These are phyloP conservation scores for Blechomonas ayalai DNA, from an alignment of 208 protist species.

Conservation along the genomic window DNA sequence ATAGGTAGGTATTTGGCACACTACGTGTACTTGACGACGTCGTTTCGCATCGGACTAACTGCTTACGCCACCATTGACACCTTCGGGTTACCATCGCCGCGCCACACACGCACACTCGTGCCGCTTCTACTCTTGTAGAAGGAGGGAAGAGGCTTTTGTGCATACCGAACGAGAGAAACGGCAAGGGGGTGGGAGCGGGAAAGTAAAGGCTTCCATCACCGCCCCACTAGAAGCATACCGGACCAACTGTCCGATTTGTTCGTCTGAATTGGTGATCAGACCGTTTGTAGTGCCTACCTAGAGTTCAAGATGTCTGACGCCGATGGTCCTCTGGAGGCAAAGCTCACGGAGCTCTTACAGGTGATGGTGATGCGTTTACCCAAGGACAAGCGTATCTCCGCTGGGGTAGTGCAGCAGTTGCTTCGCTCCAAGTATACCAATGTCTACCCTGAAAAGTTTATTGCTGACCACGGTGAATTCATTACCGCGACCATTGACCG, in stretches of 20 bases:
- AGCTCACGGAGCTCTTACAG: constrained; percentile 53
- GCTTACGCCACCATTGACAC: not conserved
- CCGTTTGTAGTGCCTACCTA: too few species aligned
- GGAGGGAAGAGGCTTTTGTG: not conserved
- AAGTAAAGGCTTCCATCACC: not conserved
- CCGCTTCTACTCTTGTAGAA: not conserved
- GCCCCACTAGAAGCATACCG: too few species aligned
- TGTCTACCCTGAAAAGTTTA: constrained; percentile 48
- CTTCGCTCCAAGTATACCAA: constrained; percentile 50
- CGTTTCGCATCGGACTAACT: constrained; percentile 3
- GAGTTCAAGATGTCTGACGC: constrained; percentile 24
- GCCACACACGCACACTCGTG: not conserved
- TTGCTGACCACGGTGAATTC: constrained; percentile 32
- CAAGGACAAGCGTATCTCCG: constrained; percentile 60
- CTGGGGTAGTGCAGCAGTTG: constrained; percentile 59
- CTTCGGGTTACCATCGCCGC: not conserved
- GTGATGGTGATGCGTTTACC: constrained; percentile 62
- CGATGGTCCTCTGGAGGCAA: constrained; percentile 41
- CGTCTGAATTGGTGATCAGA: too few species aligned
- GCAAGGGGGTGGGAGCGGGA: too few species aligned
- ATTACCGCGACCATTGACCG: constrained; percentile 35
- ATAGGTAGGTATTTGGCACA: too few species aligned
- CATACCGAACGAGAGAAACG: constrained; percentile 1
- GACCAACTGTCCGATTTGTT: too few species aligned
- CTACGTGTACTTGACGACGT: constrained; percentile 3